Conservation (phyloP, 2,329 filamentous ascomycete genomes). For the Colletotrichum sojae region DNA sequence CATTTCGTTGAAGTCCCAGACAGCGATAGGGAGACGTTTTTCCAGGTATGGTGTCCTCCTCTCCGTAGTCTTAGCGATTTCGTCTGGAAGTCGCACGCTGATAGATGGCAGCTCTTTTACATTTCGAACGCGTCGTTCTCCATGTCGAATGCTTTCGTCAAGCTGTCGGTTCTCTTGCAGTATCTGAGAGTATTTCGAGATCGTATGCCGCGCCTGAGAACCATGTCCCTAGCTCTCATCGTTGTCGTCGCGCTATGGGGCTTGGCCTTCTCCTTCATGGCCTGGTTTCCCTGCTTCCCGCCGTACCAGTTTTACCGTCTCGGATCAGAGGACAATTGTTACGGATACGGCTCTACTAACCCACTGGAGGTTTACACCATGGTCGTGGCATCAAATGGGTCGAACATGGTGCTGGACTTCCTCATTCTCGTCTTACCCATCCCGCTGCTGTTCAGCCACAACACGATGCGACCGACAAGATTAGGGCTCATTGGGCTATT, state of each 20-base stretch:
- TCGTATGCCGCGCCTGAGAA: slow-evolving; percentile 9
- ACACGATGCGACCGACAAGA: not conserved
- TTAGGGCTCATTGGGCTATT: slow-evolving; percentile 9
- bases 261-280: slow-evolving; percentile 19
- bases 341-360: slow-evolving; percentile 30
- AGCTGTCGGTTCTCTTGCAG: slow-evolving; percentile 22
- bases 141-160: slow-evolving; percentile 11
- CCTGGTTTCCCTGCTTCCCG: slow-evolving; percentile 35
- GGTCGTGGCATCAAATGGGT: slow-evolving; percentile 11
- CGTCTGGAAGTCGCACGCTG: not conserved
- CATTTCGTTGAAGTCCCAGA: slow-evolving; percentile 11
- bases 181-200: slow-evolving; percentile 22
- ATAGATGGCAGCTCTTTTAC: slow-evolving; percentile 25
- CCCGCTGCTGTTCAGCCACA: slow-evolving; percentile 5
- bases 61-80: too few species aligned
- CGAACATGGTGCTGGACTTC: slow-evolving; percentile 29
- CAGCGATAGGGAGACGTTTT: slow-evolving; percentile 28
- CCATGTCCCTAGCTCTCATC: not conserved
- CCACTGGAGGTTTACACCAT: slow-evolving; percentile 11
- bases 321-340: slow-evolving; percentile 13
- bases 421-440: slow-evolving; percentile 29
- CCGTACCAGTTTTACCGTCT: slow-evolving; percentile 23
- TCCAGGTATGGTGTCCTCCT: not conserved
- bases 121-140: slow-evolving; percentile 26
- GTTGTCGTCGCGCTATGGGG: slow-evolving; percentile 17